phyloP scores from a whole-genome alignment of 2,329 filamentous ascomycete genomes.

The Microdochium paspali region DNA sequence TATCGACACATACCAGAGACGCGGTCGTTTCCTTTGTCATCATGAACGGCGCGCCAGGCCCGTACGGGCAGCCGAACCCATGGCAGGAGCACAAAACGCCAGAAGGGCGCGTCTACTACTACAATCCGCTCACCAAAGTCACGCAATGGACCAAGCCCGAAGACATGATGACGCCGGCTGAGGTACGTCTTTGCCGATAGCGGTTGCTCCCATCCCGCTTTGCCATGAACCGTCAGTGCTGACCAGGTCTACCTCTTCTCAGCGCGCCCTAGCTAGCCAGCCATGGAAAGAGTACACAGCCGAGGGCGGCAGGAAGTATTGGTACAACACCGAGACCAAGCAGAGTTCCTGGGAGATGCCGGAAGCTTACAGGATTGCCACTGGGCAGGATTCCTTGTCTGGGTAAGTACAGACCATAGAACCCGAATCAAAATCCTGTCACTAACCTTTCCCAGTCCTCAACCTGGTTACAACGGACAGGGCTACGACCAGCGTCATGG shows the following conservation, averaged over 20 bases:
- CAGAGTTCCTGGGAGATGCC: slow-evolving; percentile 95
- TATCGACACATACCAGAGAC: neutral
- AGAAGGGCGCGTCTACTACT: slow-evolving; percentile 85
- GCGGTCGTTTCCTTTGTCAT: slow-evolving; percentile 6
- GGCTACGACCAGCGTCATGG: slow-evolving; percentile 27
- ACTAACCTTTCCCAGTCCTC: neutral
- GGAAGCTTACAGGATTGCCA: slow-evolving; percentile 65
- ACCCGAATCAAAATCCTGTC: neutral
- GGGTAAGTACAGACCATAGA: slow-evolving; percentile 30
- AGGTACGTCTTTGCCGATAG: slow-evolving; percentile 42
- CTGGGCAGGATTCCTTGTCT: slow-evolving; percentile 47
- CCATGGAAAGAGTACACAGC: slow-evolving; percentile 91
- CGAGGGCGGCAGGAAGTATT: slow-evolving; percentile 83
- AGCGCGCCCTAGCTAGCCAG: slow-evolving; percentile 73
- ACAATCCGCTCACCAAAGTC: slow-evolving; percentile 73
- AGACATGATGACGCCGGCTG: slow-evolving; percentile 74
- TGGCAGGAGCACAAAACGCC: slow-evolving; percentile 79
- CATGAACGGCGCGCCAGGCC: slow-evolving; percentile 51
- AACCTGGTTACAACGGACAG: slow-evolving; percentile 17
- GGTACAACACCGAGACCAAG: slow-evolving; percentile 87
- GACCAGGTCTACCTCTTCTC: slow-evolving; percentile 6
- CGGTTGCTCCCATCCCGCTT: slow-evolving; percentile 6
- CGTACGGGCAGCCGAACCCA: slow-evolving; percentile 38
- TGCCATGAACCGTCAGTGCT: neutral
- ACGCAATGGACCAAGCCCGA: slow-evolving; percentile 94